Conservation (phyloP, 2,329 filamentous ascomycete species). For the Curvularia eragrostidis region DNA sequence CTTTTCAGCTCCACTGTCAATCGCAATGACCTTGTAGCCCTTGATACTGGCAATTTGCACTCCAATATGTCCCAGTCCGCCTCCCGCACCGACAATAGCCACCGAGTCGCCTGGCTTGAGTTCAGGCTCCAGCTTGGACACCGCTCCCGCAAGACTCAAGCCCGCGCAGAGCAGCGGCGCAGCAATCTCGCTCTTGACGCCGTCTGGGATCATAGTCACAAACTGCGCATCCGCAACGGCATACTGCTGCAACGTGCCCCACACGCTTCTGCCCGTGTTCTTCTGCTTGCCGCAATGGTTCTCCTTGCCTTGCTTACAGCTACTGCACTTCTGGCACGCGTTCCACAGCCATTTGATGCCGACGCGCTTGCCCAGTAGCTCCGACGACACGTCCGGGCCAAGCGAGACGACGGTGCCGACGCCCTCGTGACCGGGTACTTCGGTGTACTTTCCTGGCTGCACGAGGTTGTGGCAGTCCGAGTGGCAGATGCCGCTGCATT, state of each 20-base stretch:
- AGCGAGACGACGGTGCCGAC: slow-evolving; percentile 53
- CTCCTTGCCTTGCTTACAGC: slow-evolving; percentile 46
- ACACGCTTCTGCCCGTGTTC: slow-evolving; percentile 52
- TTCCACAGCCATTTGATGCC: slow-evolving; percentile 57
- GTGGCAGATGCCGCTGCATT: slow-evolving; percentile 58
- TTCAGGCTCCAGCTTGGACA: slow-evolving; percentile 83
- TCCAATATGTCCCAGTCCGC: slow-evolving; percentile 78
- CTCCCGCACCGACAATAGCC: slow-evolving; percentile 84
- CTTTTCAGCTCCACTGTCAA: slow-evolving; percentile 86
- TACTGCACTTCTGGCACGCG: slow-evolving; percentile 50
- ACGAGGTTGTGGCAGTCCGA: slow-evolving; percentile 57
- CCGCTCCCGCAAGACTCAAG: slow-evolving; percentile 73
- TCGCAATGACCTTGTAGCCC: slow-evolving; percentile 81
- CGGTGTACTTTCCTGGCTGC: slow-evolving; percentile 53
- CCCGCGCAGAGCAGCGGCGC: slow-evolving; percentile 48
- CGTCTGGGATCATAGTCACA: slow-evolving; percentile 44
- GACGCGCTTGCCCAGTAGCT: slow-evolving; percentile 47
- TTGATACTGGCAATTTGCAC: slow-evolving; percentile 84
- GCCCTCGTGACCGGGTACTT: slow-evolving; percentile 58
- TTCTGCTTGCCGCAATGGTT: slow-evolving; percentile 54
- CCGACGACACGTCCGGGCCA: slow-evolving; percentile 34
- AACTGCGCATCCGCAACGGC: slow-evolving; percentile 43
- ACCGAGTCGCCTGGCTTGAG: slow-evolving; percentile 75
- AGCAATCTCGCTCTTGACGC: slow-evolving; percentile 46
- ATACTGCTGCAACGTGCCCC: slow-evolving; percentile 48